Evolutionary conservation across 2,329 filamentous ascomycete species (phyloP), one percentile per base, ranked within the genome.

Genomic region (Scedosporium aurantiacum): DNA sequence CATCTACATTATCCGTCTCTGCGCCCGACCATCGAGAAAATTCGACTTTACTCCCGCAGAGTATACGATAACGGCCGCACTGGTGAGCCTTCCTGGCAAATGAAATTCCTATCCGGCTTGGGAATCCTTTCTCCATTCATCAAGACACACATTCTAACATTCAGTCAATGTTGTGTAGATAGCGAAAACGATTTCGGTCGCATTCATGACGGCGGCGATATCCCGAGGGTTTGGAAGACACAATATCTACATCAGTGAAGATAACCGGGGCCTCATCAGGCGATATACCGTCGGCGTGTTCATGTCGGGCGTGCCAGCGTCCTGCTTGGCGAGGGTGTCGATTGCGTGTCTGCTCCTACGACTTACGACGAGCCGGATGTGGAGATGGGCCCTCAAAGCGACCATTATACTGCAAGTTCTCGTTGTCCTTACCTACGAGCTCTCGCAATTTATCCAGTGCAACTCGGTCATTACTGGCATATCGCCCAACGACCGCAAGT

Each of bases 161-260:
- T 16, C 12, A 12, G 21, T 12, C 47, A 28, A 32, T 8, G 14
- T 37, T n/a, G 14, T 14, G 5, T 18, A 58, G 56, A 27, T 58
- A n/a, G 21, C 56, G 3, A 58, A 58, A 18, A 58, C 56, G 32
- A 37, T 58, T n/a, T 58, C 56, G 28, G 21, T 58, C 7, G 56
- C 16, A 5, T 58, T 58, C 7, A 58, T 58, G 56, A 58, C 56
- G 4, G 56, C 37, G 28, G 56, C 56, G 37, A 58, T 58, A 41
- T 41, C n/a, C 3, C 21, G 41, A 37, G 56, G 56, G n/a, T 58
- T 58, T 18, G 56, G 56, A 37, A 37, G 56, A n/a, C 56, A 58
- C 37, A 58, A 41, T 25, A n/a, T n/a, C 6, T 43, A 58, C 56
- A 45, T 58, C 37, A 25, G 28, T 37, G 5, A 5, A 3, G 56